phyloP scores from a whole-genome alignment of 192 early-diverging fungal species.

The Jimgerdemannia lactiflua region DNA sequence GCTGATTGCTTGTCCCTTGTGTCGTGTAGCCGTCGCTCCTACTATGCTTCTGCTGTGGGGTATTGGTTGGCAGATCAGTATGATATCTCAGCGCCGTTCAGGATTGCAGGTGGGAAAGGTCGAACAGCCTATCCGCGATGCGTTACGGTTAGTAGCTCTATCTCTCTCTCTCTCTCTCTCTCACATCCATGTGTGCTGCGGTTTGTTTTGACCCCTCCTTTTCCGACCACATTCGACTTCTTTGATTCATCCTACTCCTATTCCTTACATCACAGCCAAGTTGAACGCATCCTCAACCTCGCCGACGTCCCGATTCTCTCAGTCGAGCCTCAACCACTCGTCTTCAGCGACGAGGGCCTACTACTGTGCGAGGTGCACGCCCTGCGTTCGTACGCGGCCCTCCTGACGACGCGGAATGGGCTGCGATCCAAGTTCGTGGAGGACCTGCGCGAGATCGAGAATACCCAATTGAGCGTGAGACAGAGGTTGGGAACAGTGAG shows the following conservation, averaged over 20 bases:
- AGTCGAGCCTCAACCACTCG: slow-evolving; percentile 21
- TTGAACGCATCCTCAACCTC: slow-evolving; percentile 10
- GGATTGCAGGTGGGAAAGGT: slow-evolving; percentile 11
- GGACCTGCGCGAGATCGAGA: slow-evolving; percentile 61
- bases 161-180: too few relatives aligned
- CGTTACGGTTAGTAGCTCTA: slow-evolving; percentile 18
- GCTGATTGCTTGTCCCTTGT: too few relatives aligned
- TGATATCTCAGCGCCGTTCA: slow-evolving; percentile 10
- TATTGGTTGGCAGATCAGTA: slow-evolving; percentile 18
- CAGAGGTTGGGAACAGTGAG: neutral
- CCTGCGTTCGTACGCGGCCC: slow-evolving; percentile 44
- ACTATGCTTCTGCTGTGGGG: slow-evolving; percentile 35
- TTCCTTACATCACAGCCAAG: neutral
- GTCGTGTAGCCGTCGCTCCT: slow-evolving; percentile 29
- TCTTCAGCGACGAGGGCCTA: slow-evolving; percentile 61
- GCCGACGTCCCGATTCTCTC: slow-evolving; percentile 5
- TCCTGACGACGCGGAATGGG: slow-evolving; percentile 42
- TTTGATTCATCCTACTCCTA: too few relatives aligned
- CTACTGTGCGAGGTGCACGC: slow-evolving; percentile 60
- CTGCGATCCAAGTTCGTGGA: slow-evolving; percentile 65
- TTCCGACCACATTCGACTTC: too few relatives aligned
- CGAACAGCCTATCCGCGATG: slow-evolving; percentile 19
- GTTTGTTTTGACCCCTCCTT: too few relatives aligned
- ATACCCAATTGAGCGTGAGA: neutral
- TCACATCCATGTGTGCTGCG: too few relatives aligned